Conservation (phyloP, 2,329 filamentous ascomycete species). For the Pseudogymnoascus sp. region DNA sequence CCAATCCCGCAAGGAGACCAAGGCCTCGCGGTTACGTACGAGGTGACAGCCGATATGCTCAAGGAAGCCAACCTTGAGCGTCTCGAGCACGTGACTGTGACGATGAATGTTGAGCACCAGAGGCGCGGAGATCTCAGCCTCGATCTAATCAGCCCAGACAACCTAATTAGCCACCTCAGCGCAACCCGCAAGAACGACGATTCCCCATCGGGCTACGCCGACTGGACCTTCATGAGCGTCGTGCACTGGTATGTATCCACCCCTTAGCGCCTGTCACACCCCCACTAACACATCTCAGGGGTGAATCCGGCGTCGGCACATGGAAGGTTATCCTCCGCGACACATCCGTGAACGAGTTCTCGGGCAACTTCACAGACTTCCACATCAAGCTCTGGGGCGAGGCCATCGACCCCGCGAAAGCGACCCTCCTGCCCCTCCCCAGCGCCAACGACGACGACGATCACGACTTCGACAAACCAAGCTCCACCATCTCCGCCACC, state of each 20-base stretch:
- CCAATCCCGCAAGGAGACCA: slow-evolving; percentile 75
- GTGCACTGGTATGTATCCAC: slow-evolving; percentile 69
- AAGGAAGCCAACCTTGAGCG: slow-evolving; percentile 74
- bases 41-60: slow-evolving; percentile 75
- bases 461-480: slow-evolving; percentile 54
- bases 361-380: slow-evolving; percentile 82
- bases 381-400: slow-evolving; percentile 92
- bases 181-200: slow-evolving; percentile 65
- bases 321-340: slow-evolving; percentile 93
- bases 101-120: slow-evolving; percentile 89
- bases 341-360: slow-evolving; percentile 65
- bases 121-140: slow-evolving; percentile 87
- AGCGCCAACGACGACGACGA: slow-evolving; percentile 76
- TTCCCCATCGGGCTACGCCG: slow-evolving; percentile 63
- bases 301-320: slow-evolving; percentile 75
- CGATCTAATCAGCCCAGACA: slow-evolving; percentile 77
- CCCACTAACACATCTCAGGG: slow-evolving; percentile 49
- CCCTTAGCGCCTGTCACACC: neutral
- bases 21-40: slow-evolving; percentile 72
- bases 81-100: slow-evolving; percentile 90
- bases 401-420: slow-evolving; percentile 65
- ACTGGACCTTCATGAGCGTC: slow-evolving; percentile 99
- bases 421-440: slow-evolving; percentile 72
- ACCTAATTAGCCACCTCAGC: slow-evolving; percentile 76
- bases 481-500: slow-evolving; percentile 56